Evolutionary conservation across 2,329 filamentous ascomycete genomes (phyloP).

Genomic region (Cadophora gregata): DNA sequence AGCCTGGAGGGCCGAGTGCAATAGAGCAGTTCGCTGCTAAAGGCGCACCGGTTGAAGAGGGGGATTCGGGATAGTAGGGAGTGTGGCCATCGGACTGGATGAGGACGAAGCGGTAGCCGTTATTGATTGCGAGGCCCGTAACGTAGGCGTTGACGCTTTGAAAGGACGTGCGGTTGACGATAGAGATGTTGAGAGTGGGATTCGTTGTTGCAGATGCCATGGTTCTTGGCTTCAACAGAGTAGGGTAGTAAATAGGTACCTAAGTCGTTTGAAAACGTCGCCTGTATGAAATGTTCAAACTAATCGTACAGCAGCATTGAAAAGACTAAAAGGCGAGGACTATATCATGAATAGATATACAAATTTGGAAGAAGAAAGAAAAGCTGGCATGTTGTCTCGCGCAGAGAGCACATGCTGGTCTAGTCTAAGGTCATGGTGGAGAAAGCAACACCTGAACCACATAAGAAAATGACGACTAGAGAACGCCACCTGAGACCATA

Average conservation of each 20-base stretch:
- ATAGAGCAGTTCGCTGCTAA: constrained; percentile 67
- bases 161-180: constrained; percentile 70
- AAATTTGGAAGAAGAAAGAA: not conserved
- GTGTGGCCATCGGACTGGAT: constrained; percentile 70
- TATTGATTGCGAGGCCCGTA: constrained; percentile 67
- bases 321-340: not conserved
- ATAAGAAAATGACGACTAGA: not conserved
- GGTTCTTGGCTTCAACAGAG: not conserved
- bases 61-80: constrained; percentile 67
- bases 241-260: no score
- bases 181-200: constrained; percentile 57
- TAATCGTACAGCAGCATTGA: not conserved
- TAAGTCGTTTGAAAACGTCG: no score
- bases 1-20: constrained; percentile 61
- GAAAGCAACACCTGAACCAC: not conserved
- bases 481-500: not conserved
- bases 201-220: constrained; percentile 12
- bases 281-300: no score
- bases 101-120: constrained; percentile 64
- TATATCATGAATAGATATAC: not conserved
- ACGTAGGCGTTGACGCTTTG: constrained; percentile 70
- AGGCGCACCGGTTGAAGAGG: constrained; percentile 54
- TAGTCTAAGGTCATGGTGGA: not conserved
- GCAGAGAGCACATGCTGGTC: not conserved
- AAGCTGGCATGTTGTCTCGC: not conserved